Evolutionary conservation across 2,329 filamentous ascomycete species (phyloP).

Genomic region (Tolypocladium tropicale): DNA sequence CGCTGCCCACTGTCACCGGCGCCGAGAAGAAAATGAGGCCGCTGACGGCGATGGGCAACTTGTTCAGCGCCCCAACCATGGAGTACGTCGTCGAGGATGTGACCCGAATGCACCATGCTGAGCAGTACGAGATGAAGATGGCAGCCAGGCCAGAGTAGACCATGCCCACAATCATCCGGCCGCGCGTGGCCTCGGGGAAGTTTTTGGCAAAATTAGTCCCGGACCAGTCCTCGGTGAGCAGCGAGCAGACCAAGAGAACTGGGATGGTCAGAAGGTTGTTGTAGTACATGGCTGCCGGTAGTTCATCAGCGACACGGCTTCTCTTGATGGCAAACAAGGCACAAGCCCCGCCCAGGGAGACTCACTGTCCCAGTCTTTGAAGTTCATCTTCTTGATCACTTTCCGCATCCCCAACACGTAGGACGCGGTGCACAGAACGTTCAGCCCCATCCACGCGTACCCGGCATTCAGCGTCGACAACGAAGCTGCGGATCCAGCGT

Average conservation of each 20-base stretch:
- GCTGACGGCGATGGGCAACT: constrained; percentile 87
- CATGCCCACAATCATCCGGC: constrained; percentile 76
- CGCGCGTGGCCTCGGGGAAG: constrained; percentile 73
- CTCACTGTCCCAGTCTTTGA: constrained; percentile 99
- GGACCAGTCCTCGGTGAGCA: constrained; percentile 89
- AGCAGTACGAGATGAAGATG: constrained; percentile 98
- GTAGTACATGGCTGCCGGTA: constrained; percentile 87
- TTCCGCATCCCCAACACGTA: constrained; percentile 93
- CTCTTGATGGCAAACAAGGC: not conserved
- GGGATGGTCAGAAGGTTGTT: constrained; percentile 98
- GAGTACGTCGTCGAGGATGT: constrained; percentile 97
- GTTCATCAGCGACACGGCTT: not conserved
- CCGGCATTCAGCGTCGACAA: constrained; percentile 88
- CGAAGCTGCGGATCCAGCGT: constrained; percentile 46
- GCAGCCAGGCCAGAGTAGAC: constrained; percentile 85
- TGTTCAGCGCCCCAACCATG: constrained; percentile 98
- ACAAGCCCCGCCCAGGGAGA: constrained; percentile 15
- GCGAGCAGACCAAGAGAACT: constrained; percentile 70
- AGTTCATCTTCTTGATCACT: constrained; percentile 98
- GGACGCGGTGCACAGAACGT: constrained; percentile 87
- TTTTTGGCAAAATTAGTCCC: constrained; percentile 71
- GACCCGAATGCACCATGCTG: constrained; percentile 95
- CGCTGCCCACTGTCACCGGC: constrained; percentile 82
- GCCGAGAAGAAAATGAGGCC: constrained; percentile 93
- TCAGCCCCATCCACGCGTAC: constrained; percentile 96